phyloP scores from a whole-genome alignment of 2,329 filamentous ascomycete genomes.

The Calonectria multiphialidica region DNA sequence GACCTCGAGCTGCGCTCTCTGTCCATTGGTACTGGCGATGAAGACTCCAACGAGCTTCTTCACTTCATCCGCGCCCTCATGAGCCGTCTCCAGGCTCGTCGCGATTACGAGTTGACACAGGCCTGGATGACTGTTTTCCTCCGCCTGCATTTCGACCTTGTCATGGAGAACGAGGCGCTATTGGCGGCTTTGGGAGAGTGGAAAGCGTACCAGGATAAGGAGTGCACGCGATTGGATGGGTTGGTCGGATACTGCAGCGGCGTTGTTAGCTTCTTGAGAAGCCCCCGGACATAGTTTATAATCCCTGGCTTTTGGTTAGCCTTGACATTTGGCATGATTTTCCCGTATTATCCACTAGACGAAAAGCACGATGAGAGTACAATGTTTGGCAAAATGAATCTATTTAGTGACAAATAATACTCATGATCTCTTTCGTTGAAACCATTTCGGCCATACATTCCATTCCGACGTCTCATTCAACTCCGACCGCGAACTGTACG shows the following conservation, averaged over 20 bases:
- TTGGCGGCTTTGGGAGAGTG: conserved; percentile 74
- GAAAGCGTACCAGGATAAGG: conserved; percentile 78
- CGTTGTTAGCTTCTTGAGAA: conserved; percentile 84
- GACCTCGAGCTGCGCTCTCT: conserved; percentile 93
- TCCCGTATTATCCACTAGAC: background rate
- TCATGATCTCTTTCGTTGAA: conserved; percentile 27
- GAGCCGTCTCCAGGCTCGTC: conserved; percentile 72
- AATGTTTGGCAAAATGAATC: conserved; percentile 25
- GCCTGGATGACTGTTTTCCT: conserved; percentile 98
- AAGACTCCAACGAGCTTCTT: conserved; percentile 76
- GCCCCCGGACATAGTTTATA: conserved; percentile 60
- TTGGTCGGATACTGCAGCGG: conserved; percentile 90
- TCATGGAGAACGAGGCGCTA: conserved; percentile 65
- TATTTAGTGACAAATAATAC: conserved; percentile 29
- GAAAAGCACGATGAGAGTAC: background rate
- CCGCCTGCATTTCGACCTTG: conserved; percentile 76
- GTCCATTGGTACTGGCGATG: conserved; percentile 57
- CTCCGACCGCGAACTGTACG: conserved; percentile 30
- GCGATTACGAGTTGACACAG: conserved; percentile 93
- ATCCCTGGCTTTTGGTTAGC: background rate
- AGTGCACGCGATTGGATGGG: conserved; percentile 77
- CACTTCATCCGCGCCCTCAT: conserved; percentile 88
- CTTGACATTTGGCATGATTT: background rate
- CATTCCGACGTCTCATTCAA: conserved; percentile 15
- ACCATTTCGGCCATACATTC: background rate